phyloP scores from a whole-genome alignment of 2,329 filamentous ascomycete genomes.

The Alternaria arbusti region DNA sequence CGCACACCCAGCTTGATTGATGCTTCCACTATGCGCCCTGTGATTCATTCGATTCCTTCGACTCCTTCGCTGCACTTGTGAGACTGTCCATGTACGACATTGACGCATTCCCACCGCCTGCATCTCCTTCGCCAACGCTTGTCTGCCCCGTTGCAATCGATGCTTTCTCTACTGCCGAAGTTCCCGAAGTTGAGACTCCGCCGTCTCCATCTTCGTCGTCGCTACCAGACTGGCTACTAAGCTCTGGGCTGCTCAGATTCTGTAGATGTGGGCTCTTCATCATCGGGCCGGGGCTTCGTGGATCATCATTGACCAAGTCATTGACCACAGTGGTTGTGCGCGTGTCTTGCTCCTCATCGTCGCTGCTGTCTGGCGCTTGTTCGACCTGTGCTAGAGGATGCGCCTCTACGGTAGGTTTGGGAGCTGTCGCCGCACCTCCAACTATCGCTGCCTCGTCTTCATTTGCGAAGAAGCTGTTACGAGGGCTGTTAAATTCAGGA shows the following conservation, averaged over 20 bases:
- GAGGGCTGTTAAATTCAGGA: conserved; percentile 57
- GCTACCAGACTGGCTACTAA: conserved; percentile 45
- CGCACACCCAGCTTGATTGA: background rate
- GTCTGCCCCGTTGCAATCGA: conserved; percentile 1
- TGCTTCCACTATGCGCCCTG: background rate
- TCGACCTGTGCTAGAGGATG: conserved; percentile 42
- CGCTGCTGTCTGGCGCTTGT: conserved; percentile 27
- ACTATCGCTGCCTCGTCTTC: conserved; percentile 56
- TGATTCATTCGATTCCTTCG: background rate
- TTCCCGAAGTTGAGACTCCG: conserved; percentile 22
- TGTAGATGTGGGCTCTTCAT: conserved; percentile 51
- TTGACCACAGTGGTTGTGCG: conserved; percentile 8
- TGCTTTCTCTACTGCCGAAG: conserved; percentile 6
- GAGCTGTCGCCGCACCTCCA: conserved; percentile 57
- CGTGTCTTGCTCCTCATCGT: conserved; percentile 22
- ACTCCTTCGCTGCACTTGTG: background rate
- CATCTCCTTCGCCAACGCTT: background rate
- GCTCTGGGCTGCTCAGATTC: conserved; percentile 49
- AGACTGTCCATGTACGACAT: conserved; percentile 13
- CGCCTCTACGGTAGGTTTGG: conserved; percentile 40
- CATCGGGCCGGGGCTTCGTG: conserved; percentile 41
- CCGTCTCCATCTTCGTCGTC: conserved; percentile 39
- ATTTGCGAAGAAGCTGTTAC: conserved; percentile 52
- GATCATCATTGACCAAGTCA: conserved; percentile 34
- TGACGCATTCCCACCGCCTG: conserved; percentile 4